Conservation (phyloP, 305 asterid species). For the Withania somnifera region DNA sequence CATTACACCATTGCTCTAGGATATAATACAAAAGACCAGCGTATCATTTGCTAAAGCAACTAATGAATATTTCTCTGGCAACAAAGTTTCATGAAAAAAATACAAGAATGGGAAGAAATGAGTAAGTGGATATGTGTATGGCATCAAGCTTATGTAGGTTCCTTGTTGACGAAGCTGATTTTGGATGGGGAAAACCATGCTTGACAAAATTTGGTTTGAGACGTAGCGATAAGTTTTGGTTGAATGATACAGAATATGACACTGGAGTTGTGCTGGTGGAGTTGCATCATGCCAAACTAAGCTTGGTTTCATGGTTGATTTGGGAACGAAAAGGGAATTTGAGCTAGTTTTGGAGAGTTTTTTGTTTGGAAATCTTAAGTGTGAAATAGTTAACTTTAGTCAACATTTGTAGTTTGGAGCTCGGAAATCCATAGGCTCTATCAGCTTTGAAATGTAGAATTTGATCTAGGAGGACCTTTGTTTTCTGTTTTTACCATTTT, state of each 20-base stretch:
- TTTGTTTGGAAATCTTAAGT: no score
- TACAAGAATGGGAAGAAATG: neutral
- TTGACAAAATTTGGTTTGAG: neutral
- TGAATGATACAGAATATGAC: neutral
- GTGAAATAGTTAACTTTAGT: no score
- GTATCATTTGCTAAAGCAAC: neutral
- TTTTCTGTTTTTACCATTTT: no score
- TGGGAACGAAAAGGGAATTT: no score
- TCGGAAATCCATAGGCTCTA: no score
- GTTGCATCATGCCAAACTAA: no score
- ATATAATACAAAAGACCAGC: neutral
- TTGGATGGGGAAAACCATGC: neutral
- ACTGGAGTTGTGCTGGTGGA: neutral
- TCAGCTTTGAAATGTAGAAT: no score
- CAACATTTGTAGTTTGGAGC: no score
- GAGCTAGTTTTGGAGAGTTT: no score
- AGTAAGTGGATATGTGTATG: neutral
- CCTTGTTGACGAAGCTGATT: neutral
- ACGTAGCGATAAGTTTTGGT: neutral
- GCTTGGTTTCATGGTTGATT: no score
- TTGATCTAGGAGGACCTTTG: no score
- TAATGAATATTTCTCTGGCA: neutral
- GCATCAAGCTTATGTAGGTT: neutral
- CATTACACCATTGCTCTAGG: neutral
- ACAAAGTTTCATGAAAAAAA: neutral